Evolutionary conservation across 768 basidiomycete genomes (phyloP).

Genomic region (Dacryopinax primogenitus): DNA sequence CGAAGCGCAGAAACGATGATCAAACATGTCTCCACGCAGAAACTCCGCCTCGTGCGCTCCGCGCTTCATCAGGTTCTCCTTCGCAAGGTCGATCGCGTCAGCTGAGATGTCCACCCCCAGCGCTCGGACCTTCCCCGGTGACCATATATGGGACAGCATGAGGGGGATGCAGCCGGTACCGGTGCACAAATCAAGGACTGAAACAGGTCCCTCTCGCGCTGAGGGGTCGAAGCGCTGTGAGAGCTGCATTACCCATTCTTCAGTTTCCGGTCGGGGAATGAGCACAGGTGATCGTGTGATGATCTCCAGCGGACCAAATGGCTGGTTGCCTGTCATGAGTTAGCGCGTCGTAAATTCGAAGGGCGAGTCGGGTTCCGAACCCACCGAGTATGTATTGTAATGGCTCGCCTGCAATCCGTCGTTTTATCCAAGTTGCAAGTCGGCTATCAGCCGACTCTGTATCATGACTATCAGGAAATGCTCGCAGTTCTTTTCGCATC

Average conservation of each 20-base stretch:
- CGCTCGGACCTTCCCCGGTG: conserved; percentile 39
- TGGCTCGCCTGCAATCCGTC: conserved; percentile 59
- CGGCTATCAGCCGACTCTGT: neutral
- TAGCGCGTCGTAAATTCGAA: neutral
- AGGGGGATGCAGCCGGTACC: conserved; percentile 88
- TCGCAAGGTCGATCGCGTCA: conserved; percentile 41
- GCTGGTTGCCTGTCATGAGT: conserved; percentile 51
- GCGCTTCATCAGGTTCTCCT: conserved; percentile 30
- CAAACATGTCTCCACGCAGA: conserved; percentile 1
- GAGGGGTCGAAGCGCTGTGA: conserved; percentile 35
- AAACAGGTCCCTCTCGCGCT: conserved; percentile 24
- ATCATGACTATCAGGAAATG: conserved; percentile 10
- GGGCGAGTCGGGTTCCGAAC: conserved; percentile 18
- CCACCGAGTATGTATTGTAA: conserved; percentile 83
- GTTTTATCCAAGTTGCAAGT: conserved; percentile 30
- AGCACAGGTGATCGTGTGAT: conserved; percentile 64
- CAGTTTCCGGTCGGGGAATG: conserved; percentile 92
- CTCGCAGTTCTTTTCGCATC: conserved; percentile 9
- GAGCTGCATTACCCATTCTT: conserved; percentile 61
- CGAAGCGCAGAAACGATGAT: neutral
- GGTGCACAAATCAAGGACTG: conserved; percentile 79
- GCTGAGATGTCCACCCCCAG: conserved; percentile 57
- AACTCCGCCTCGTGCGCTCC: neutral
- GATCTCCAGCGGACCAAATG: conserved; percentile 75
- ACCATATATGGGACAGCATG: conserved; percentile 56